Base-by-base conservation (phyloP, 208 protist genomes). In the Herpetomonas tarakana region DNA sequence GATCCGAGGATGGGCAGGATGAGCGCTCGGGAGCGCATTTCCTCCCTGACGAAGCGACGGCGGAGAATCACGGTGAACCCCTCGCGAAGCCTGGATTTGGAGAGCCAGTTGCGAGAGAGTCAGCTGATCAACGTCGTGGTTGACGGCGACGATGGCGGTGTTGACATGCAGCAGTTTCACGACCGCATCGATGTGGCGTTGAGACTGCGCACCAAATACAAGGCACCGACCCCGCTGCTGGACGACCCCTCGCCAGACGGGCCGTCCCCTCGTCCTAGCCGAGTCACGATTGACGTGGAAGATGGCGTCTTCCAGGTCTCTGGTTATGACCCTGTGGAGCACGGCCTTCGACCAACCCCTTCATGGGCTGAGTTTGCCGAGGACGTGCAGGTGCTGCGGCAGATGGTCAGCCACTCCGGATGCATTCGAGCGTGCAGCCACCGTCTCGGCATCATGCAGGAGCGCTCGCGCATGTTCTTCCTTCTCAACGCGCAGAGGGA, bases 391-490 rank as follows among this genome's bases (percentile, higher is more conserved):
- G 74, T 74, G 49, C 63, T 95, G 50, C 71, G 73, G 45, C 77
- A 86, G 6, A 92, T 84, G 24, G 81, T 91, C 49, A 76, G 80
- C 38, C 81, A 94, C 71, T 81, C 75, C 9, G 57, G 56, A 25
- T 93, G 85, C 59, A 76, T 86, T 25, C 82, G 76, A 14, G 86
- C 88, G 7, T 97, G 91, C 60, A 73, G 74, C 25, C 87, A 97
- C 51, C 83, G 91, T 19, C 75, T 97, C 25, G 88, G 87, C 49
- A 97, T 97, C 72, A 92, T 97, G 62, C 86, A 97, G 67, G 86
- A 95, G 68, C 89, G 86, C 27, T 93, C 85, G n/a, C 70, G 86
- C 55, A 94, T 97, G 83, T 94, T 94, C 59, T 93, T 93, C 58
- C 58, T 93, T 19, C 84, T 94, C 46, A 96, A 96, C 61, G 78